These are phyloP conservation scores for Choanephora cucurbitarum DNA, from an alignment of 371 early-diverging fungal genomes.

Conservation along the genomic window DNA sequence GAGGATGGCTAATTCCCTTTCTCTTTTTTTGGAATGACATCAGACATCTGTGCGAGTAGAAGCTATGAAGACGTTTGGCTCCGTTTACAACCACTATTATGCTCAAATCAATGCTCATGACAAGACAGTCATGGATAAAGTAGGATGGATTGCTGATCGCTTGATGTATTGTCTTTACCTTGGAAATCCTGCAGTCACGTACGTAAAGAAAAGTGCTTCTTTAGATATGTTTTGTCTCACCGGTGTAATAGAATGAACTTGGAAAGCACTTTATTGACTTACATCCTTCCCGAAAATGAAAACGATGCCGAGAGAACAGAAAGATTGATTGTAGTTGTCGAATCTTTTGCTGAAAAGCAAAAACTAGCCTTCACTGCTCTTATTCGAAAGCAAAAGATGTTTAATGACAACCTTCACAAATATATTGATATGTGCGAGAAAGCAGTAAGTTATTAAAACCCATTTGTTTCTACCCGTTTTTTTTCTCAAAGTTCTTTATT, in stretches of 20 bases:
- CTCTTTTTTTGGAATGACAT: not conserved
- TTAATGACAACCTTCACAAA: slow-evolving; percentile 45
- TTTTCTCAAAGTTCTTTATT: no score
- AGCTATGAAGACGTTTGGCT: slow-evolving; percentile 73
- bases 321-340: slow-evolving; percentile 57
- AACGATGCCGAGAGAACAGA: slow-evolving; percentile 58
- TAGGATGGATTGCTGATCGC: slow-evolving; percentile 83
- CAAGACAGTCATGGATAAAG: slow-evolving; percentile 41
- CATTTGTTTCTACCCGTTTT: no score
- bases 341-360: slow-evolving; percentile 51
- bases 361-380: slow-evolving; percentile 57
- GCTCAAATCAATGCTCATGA: slow-evolving; percentile 60
- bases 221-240: slow-evolving; percentile 10
- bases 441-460: slow-evolving; percentile 5
- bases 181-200: slow-evolving; percentile 78
- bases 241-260: slow-evolving; percentile 36
- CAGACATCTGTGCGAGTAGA: slow-evolving; percentile 67
- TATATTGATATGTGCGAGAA: slow-evolving; percentile 54
- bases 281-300: slow-evolving; percentile 42
- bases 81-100: slow-evolving; percentile 72
- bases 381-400: slow-evolving; percentile 54
- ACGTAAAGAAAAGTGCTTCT: slow-evolving; percentile 16
- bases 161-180: slow-evolving; percentile 79
- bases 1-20: no score
- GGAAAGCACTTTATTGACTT: slow-evolving; percentile 38